A percentile compares a stretch with the other conserved stretches of the same genome.
These are phyloP conservation scores for Tetragonia tetragonoides DNA, from an alignment of 148 eudicot species.

Conservation along the genomic window DNA sequence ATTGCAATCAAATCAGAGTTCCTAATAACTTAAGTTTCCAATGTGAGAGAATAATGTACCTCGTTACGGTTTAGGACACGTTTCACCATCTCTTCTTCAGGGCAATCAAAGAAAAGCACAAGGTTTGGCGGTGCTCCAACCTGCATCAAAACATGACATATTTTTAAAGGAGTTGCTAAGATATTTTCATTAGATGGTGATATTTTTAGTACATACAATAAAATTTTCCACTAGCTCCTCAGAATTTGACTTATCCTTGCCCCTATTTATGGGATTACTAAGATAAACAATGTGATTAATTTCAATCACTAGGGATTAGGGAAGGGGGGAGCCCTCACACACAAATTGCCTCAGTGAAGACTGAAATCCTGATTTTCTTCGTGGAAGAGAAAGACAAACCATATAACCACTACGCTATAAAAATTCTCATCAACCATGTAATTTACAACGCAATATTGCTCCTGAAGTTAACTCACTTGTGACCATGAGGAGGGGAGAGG, in stretches of 20 bases:
- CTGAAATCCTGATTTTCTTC: not conserved
- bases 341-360: not conserved
- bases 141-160: conserved; percentile 36
- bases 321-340: not conserved
- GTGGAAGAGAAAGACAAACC: not conserved
- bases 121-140: conserved; percentile 74
- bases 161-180: not conserved
- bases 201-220: not conserved
- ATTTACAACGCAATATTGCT: not conserved
- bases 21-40: not conserved
- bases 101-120: conserved; percentile 95
- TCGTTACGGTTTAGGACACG: conserved; percentile 81
- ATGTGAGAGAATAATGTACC: conserved; percentile 35
- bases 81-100: conserved; percentile 84
- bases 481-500: not conserved
- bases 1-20: not conserved
- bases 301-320: too few species aligned
- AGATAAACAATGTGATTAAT: too few species aligned
- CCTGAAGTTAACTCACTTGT: too few species aligned
- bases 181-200: not conserved
- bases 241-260: not conserved
- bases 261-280: not conserved
- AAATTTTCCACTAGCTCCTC: not conserved
- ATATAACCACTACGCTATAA: not conserved
- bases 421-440: not conserved